Evolutionary conservation across 257 asterid species (phyloP).

Genomic region (Ocimum tenuiflorum): DNA sequence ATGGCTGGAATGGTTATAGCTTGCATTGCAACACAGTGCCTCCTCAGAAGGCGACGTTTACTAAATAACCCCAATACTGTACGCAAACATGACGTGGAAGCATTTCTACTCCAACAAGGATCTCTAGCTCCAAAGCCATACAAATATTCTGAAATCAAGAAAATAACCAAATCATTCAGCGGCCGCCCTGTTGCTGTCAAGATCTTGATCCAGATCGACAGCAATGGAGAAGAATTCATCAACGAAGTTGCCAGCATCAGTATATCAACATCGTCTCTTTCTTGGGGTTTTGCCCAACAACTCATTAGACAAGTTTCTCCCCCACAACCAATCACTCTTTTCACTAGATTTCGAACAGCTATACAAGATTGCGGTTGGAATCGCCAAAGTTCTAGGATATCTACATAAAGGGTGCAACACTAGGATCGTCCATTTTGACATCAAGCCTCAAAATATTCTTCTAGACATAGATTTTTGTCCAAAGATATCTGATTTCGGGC

Average conservation of each 20-base stretch:
- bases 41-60: not conserved
- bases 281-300: constrained; percentile 43
- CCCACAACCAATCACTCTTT: not conserved
- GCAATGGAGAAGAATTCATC: constrained; percentile 7
- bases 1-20: no score
- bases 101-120: not conserved
- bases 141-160: constrained; percentile 24
- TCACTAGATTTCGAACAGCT: constrained; percentile 28
- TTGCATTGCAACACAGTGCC: not conserved
- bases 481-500: constrained; percentile 60
- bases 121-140: constrained; percentile 22
- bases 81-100: not conserved
- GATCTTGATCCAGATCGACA: not conserved
- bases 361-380: constrained; percentile 49
- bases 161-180: constrained; percentile 23
- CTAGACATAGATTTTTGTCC: constrained; percentile 52
- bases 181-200: not conserved
- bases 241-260: constrained; percentile 46
- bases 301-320: constrained; percentile 10
- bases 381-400: constrained; percentile 52
- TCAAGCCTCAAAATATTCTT: constrained; percentile 55
- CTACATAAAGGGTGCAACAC: constrained; percentile 46
- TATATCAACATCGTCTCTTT: constrained; percentile 38
- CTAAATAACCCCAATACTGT: not conserved
- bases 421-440: constrained; percentile 59